Evolutionary conservation across 2,329 filamentous ascomycete species (phyloP).

Genomic region (Trichothecium roseum): DNA sequence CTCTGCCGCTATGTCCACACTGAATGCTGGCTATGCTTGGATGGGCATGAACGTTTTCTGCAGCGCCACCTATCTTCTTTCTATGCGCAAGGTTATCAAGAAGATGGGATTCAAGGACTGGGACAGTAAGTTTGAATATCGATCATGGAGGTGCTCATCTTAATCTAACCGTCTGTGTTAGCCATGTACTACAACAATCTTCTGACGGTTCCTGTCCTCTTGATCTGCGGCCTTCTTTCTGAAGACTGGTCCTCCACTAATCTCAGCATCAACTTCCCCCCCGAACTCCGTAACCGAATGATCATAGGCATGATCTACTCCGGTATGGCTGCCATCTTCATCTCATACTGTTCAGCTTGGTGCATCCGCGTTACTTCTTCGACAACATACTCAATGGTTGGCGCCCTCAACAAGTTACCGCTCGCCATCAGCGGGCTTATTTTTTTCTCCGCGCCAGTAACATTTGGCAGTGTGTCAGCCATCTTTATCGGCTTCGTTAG

Average conservation of each 20-base stretch:
- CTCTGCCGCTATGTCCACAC: slow-evolving; percentile 68
- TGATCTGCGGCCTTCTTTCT: slow-evolving; percentile 68
- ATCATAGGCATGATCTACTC: slow-evolving; percentile 89
- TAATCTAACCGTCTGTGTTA: slow-evolving; percentile 31
- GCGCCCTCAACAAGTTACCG: slow-evolving; percentile 93
- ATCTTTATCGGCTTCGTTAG: slow-evolving; percentile 87
- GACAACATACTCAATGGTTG: slow-evolving; percentile 98
- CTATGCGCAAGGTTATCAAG: slow-evolving; percentile 98
- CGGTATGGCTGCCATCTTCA: slow-evolving; percentile 86
- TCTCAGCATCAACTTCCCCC: slow-evolving; percentile 77
- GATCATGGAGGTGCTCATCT: neutral
- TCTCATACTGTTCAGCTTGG: slow-evolving; percentile 99
- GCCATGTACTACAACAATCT: slow-evolving; percentile 99
- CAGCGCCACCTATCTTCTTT: slow-evolving; percentile 78
- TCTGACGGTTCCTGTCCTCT: slow-evolving; percentile 84
- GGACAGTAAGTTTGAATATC: slow-evolving; percentile 63
- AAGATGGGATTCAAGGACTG: slow-evolving; percentile 99
- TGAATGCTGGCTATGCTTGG: slow-evolving; percentile 95
- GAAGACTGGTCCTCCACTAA: slow-evolving; percentile 92
- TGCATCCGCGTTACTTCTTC: slow-evolving; percentile 95
- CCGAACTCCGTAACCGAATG: slow-evolving; percentile 67
- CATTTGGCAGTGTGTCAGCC: slow-evolving; percentile 81
- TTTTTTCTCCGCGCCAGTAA: slow-evolving; percentile 93
- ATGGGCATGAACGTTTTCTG: slow-evolving; percentile 97
- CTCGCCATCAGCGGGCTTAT: slow-evolving; percentile 85